phyloP scores from a whole-genome alignment of 805 yeast species.

The Schizosaccharomyces octosporus region DNA sequence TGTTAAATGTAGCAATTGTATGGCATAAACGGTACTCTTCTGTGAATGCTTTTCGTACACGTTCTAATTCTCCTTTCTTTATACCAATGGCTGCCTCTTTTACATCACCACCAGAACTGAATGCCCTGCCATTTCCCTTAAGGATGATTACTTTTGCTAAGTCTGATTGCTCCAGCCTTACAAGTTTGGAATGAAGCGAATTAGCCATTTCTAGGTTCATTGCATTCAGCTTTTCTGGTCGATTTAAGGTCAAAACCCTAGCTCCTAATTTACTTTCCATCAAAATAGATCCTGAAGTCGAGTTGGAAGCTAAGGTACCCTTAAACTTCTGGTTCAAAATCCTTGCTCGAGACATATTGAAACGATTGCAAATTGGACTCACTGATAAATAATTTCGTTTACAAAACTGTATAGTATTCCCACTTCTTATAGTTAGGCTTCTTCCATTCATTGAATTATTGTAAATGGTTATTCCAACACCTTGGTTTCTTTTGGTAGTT shows the following conservation, averaged over 20 bases:
- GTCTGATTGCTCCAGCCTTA: constrained; percentile 23
- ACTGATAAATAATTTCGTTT: not conserved
- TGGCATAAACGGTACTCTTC: constrained; percentile 62
- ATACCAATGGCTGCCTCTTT: constrained; percentile 9
- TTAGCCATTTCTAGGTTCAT: constrained; percentile 52
- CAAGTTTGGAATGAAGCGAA: constrained; percentile 42
- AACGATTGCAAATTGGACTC: not conserved
- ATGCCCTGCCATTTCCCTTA: constrained; percentile 39
- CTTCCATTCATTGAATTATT: too few relatives aligned
- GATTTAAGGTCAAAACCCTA: constrained; percentile 50
- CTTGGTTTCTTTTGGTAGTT: too few relatives aligned
- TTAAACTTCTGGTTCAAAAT: not conserved
- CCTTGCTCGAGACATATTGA: not conserved
- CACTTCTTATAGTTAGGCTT: too few relatives aligned
- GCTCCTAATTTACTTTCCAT: constrained; percentile 39
- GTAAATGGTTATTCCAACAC: too few relatives aligned
- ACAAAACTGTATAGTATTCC: not conserved
- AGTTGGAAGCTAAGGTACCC: not conserved
- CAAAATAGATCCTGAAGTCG: constrained; percentile 27
- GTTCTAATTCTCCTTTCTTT: constrained; percentile 13
- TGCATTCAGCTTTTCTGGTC: constrained; percentile 68
- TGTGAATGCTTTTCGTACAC: constrained; percentile 45
- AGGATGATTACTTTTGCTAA: constrained; percentile 42
- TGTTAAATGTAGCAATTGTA: constrained; percentile 52
- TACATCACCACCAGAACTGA: constrained; percentile 95